A percentile compares a stretch with the other conserved stretches of the same genome.
These are phyloP conservation scores for Schizonepeta tenuifolia DNA, from an alignment of 257 asterid species.

Conservation along the genomic window DNA sequence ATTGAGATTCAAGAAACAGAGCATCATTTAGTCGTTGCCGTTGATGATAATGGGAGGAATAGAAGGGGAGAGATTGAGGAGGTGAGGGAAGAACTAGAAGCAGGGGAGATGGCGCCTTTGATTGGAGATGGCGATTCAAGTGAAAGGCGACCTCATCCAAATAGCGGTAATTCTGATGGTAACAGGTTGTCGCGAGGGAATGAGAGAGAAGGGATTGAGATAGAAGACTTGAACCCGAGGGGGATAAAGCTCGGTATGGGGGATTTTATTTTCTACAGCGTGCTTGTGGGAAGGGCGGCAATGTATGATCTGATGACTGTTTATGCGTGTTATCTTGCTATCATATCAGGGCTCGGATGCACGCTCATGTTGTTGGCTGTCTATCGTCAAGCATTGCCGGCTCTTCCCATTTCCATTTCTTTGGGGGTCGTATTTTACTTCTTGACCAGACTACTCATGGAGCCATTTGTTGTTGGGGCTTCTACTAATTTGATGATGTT, in stretches of 20 bases:
- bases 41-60: constrained; percentile 33
- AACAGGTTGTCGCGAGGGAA: constrained; percentile 32
- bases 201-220: constrained; percentile 39
- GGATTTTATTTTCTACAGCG: constrained; percentile 91
- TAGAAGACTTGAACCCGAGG: constrained; percentile 43
- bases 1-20: constrained; percentile 39
- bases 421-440: constrained; percentile 88
- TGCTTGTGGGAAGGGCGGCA: constrained; percentile 96
- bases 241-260: constrained; percentile 97
- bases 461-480: constrained; percentile 92
- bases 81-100: constrained; percentile 48
- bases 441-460: constrained; percentile 88
- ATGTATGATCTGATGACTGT: constrained; percentile 98
- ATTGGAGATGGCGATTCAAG: constrained; percentile 47
- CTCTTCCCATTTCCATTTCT: constrained; percentile 88
- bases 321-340: constrained; percentile 97
- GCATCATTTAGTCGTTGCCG: constrained; percentile 36
- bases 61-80: constrained; percentile 51
- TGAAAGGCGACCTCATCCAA: constrained; percentile 33
- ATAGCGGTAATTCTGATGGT: constrained; percentile 3
- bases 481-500: constrained; percentile 89
- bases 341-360: constrained; percentile 91
- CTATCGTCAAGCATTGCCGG: constrained; percentile 87
- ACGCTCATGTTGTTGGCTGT: constrained; percentile 87
- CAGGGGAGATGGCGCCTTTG: constrained; percentile 66